Evolutionary conservation across 768 basidiomycete species (phyloP).

Genomic region (Grammothele lineata): DNA sequence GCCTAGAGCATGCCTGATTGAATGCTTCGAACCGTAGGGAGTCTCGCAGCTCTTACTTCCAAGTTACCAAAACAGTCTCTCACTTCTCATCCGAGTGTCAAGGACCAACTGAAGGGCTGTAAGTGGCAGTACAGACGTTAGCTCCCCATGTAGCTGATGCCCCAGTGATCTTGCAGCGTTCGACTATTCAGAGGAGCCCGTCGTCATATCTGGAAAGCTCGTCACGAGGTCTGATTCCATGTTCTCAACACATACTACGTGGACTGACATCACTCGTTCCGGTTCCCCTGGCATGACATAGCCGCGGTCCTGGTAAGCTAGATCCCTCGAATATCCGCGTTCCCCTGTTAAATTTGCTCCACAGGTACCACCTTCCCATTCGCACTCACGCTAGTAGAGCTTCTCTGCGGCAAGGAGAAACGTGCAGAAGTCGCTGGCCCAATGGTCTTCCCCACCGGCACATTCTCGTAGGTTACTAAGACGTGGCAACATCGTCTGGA

Average conservation of each 20-base stretch:
- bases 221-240: constrained; percentile 68
- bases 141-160: neutral
- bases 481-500: too few species aligned
- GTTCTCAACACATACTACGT: neutral
- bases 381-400: constrained; percentile 69
- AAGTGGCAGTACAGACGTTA: too few species aligned
- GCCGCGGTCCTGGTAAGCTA: constrained; percentile 70
- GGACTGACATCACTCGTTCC: neutral
- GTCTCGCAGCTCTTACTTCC: constrained; percentile 60
- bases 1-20: too few species aligned
- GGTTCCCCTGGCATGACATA: constrained; percentile 24
- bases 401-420: constrained; percentile 60
- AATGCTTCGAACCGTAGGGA: constrained; percentile 41
- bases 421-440: constrained; percentile 56
- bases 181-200: constrained; percentile 68
- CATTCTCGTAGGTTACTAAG: constrained; percentile 28
- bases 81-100: constrained; percentile 78
- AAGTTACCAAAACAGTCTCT: constrained; percentile 57
- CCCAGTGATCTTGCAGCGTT: constrained; percentile 42
- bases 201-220: constrained; percentile 67
- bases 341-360: too few species aligned
- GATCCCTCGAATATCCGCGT: too few species aligned
- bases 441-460: constrained; percentile 66
- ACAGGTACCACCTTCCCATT: constrained; percentile 75
- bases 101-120: constrained; percentile 53